Evolutionary conservation across 176 grass and related monocot species (phyloP).

Genomic region (Zoysia pacifica): DNA sequence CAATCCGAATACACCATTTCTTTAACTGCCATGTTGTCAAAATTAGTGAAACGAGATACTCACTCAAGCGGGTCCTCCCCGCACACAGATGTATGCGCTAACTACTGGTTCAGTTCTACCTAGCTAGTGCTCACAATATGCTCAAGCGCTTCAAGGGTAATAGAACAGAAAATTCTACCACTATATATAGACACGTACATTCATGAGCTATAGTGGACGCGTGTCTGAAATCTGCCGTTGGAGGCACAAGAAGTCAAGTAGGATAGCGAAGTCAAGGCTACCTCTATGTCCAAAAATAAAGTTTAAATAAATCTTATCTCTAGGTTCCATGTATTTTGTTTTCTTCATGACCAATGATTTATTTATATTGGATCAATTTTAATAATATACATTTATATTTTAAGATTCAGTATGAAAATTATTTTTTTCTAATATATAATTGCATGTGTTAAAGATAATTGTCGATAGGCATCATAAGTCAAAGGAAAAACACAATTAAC

Average conservation of each 20-base stretch:
- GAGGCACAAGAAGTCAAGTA: background rate
- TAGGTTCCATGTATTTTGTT: no score
- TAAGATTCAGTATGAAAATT: no score
- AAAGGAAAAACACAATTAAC: no score
- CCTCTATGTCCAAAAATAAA: no score
- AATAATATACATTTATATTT: no score
- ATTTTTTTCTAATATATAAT: no score
- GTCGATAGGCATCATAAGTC: no score
- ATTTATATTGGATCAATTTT: no score
- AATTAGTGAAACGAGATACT: background rate
- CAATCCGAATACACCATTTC: slow-evolving; percentile 26
- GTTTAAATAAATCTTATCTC: no score
- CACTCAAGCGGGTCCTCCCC: background rate
- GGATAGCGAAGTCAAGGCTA: background rate
- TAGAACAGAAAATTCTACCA: background rate
- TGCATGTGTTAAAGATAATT: no score
- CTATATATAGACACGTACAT: background rate
- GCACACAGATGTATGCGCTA: background rate
- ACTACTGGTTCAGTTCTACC: background rate
- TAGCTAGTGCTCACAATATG: background rate
- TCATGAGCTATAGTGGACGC: background rate
- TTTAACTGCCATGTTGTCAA: slow-evolving; percentile 13
- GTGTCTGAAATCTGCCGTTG: no score
- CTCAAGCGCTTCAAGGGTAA: background rate
- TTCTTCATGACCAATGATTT: no score